Percentiles rank a stretch among this genome's conserved stretches.
Evolutionary conservation across 805 yeast genomes (phyloP).

Genomic region (Candida patagonica): DNA sequence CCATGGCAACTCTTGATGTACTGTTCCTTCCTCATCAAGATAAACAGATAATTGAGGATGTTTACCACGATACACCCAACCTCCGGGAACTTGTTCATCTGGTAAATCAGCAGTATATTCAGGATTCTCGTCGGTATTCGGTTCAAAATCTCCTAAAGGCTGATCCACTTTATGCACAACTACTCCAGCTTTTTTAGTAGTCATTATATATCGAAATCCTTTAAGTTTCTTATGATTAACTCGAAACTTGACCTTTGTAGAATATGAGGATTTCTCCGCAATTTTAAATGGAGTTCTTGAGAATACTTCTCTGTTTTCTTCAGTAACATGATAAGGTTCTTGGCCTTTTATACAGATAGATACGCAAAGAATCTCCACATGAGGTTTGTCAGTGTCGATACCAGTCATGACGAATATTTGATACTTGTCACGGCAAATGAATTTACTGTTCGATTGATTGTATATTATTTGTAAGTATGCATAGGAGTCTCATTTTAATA

Average conservation of each 20-base stretch:
- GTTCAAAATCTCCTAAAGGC: conserved; percentile 86
- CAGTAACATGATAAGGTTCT: too few relatives aligned
- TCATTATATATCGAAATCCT: conserved; percentile 78
- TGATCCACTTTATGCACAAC: conserved; percentile 80
- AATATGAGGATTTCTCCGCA: too few relatives aligned
- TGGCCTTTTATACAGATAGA: too few relatives aligned
- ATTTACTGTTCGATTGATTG: too few relatives aligned
- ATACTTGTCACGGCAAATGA: too few relatives aligned
- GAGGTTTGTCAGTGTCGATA: too few relatives aligned
- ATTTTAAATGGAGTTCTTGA: too few relatives aligned
- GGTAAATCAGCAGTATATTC: conserved; percentile 52
- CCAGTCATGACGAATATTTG: too few relatives aligned
- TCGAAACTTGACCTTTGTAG: conserved; percentile 66
- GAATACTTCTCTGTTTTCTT: too few relatives aligned
- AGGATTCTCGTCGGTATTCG: conserved; percentile 74
- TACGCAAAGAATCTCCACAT: too few relatives aligned
- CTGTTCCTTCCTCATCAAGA: conserved; percentile 73
- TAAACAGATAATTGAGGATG: conserved; percentile 76
- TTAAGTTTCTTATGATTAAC: conserved; percentile 88
- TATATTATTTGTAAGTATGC: too few relatives aligned
- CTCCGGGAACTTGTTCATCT: conserved; percentile 84
- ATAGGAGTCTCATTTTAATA: too few relatives aligned
- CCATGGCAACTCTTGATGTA: conserved; percentile 75
- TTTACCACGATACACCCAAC: conserved; percentile 77
- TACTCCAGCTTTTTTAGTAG: conserved; percentile 78